Evolutionary conservation across 2,329 filamentous ascomycete genomes (phyloP), one percentile per base, ranked within the genome.

Genomic region (Knoxdaviesia proteae): DNA sequence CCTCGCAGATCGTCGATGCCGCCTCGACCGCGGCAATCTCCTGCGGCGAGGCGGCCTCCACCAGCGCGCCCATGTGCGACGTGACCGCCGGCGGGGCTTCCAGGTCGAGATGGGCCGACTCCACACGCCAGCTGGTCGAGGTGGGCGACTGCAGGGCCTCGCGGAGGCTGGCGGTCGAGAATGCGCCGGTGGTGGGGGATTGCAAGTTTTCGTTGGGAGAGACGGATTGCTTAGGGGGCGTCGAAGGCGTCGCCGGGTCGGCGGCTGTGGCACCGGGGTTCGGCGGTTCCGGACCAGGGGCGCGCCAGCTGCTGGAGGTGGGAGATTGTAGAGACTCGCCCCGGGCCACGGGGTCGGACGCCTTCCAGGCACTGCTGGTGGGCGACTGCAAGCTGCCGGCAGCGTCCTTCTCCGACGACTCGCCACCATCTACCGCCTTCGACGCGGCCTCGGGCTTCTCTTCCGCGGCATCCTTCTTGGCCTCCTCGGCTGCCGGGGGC

Each of bases 251-350:
- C 20, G 20, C 20, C 20, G 20, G 20, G 20, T 20, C 20, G 20
- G 20, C 20, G 3, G 20, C 20, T 20, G 20, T 20, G 2, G 20
- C 20, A 20, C 20, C 20, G 20, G 20, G 20, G 20, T 20, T 20
- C 20, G 3, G 20, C 20, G 20, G 20, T 20, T 20, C 20, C 20
- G 20, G 20, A 34, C 45, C 45, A 6, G 50, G 46, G n/a, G 49
- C 50, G 42, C 54, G 56, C 62, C 61, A 63, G 9, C 58, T 57
- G 3, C 57, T 56, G 8, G 57, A 54, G 7, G 58, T 63, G 3
- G 63, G 61, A 2, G 61, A 63, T 47, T 65, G 63, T 32, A 65
- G 53, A n/a, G 20, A 20, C 56, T 56, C 6, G 50, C 48, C 20
- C 20, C 2, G 20, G 20, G 20, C 2, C 20, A 20, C 20, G 20